These are phyloP conservation scores for Termitomyces sp. DNA, from an alignment of 768 basidiomycete species.

Conservation along the genomic window DNA sequence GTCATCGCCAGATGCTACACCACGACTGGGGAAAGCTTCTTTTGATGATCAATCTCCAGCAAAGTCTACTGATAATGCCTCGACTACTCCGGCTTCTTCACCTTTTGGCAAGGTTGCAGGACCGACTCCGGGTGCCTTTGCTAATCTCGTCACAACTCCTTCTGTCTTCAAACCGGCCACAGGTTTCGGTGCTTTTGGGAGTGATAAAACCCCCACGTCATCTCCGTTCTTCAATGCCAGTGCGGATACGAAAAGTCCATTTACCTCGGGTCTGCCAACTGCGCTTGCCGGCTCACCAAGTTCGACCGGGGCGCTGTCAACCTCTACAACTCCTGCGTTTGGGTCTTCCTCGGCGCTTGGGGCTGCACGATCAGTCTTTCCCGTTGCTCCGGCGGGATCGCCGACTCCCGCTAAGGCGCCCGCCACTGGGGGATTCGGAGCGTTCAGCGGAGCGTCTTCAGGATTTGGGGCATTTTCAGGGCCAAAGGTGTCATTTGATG, in stretches of 20 bases:
- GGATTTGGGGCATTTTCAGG: slow-evolving; percentile 40
- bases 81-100: slow-evolving; percentile 20
- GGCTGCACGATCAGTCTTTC: slow-evolving; percentile 26
- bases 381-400: slow-evolving; percentile 16
- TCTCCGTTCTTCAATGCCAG: slow-evolving; percentile 54
- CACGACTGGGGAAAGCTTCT: slow-evolving; percentile 12
- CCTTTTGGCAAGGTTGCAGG: slow-evolving; percentile 10
- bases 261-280: slow-evolving; percentile 32
- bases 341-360: slow-evolving; percentile 34
- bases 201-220: slow-evolving; percentile 28
- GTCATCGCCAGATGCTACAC: slow-evolving; percentile 18
- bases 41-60: slow-evolving; percentile 13
- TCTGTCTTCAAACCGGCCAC: slow-evolving; percentile 35
- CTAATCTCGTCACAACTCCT: slow-evolving; percentile 29
- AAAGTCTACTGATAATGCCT: slow-evolving; percentile 14
- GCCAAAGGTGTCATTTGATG: slow-evolving; percentile 51
- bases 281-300: slow-evolving; percentile 14
- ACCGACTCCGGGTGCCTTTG: slow-evolving; percentile 30
- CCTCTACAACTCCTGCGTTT: slow-evolving; percentile 28
- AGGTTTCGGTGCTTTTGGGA: slow-evolving; percentile 47
- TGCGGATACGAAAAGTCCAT: slow-evolving; percentile 20
- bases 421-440: slow-evolving; percentile 41
- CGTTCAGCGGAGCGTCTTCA: slow-evolving; percentile 39
- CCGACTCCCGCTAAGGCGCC: slow-evolving; percentile 24
- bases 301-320: slow-evolving; percentile 13